Base-by-base conservation (phyloP, 1,284 basidiomycete species). In the Puccinia horiana region DNA sequence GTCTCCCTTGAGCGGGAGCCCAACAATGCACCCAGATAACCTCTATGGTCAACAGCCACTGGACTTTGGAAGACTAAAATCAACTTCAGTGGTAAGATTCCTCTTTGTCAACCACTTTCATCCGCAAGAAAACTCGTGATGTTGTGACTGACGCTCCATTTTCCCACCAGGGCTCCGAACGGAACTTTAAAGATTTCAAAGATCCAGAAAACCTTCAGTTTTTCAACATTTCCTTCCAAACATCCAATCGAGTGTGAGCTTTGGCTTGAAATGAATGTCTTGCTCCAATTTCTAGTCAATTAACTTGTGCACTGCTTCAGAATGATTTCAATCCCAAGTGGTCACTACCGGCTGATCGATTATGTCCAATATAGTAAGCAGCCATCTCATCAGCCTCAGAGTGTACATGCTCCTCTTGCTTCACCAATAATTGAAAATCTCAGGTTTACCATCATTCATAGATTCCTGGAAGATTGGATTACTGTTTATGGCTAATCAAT, bases 341-440 rank as follows among this genome's bases (percentile, higher is more conserved):
- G 0, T 85, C 88, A 4, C 86, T 96, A 11, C 91, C 93, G 0
- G 86, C 89, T 0, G 90, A 94, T 86, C 88, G 95, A 76, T 88
- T 97, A 3, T 96, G 94, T 87, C 95, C 95, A 29, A n/a, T n/a
- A 93, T 94, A 0, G 94, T 96, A 84, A 84, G 91, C 32, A 65
- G 23, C 84, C n/a, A 42, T 42, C 42, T 37, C 23, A 29, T n/a
- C 26, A 0, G 4, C 61, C 56, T n/a, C n/a, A n/a, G n/a, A n/a
- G n/a, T n/a, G n/a, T n/a, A n/a, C n/a, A n/a, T n/a, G n/a, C 11
- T 23, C 14, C 58, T 12, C 23, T 49, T 29, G 42, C 23, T 63
- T 23, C 14, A 44, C 35, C 29, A 29, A 6, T 58, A 16, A 35
- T 29, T 49, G 29, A 76, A n/a, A 58, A 61, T 35, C n/a, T 37